Conservation (phyloP, 1,284 basidiomycete species). For the Marasmius tenuissimus region DNA sequence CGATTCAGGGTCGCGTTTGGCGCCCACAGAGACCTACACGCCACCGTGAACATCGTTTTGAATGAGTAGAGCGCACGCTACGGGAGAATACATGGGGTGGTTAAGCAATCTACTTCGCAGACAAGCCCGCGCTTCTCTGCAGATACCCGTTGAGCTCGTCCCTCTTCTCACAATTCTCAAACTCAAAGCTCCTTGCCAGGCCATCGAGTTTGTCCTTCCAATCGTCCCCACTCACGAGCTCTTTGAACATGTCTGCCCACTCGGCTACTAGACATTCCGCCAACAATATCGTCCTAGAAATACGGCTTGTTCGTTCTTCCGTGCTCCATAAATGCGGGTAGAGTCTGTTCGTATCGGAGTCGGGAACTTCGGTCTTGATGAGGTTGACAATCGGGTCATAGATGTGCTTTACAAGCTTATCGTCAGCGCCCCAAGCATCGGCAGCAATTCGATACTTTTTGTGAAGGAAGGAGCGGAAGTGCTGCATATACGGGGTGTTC, state of each 20-base stretch:
- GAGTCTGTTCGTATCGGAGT: constrained; percentile 33
- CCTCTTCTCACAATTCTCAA: constrained; percentile 49
- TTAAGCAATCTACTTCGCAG: neutral
- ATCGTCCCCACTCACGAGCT: constrained; percentile 20
- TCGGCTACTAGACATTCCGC: constrained; percentile 64
- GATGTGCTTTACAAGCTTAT: constrained; percentile 49
- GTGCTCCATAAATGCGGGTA: constrained; percentile 47
- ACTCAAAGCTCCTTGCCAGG: constrained; percentile 56
- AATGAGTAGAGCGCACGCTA: neutral
- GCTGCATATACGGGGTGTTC: constrained; percentile 67
- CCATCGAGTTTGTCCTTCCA: constrained; percentile 51
- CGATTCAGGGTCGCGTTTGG: no score
- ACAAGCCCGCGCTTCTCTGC: constrained; percentile 27
- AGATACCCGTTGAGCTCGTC: constrained; percentile 42
- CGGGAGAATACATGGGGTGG: neutral
- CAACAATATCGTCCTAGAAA: constrained; percentile 63
- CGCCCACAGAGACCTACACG: no score
- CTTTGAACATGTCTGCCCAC: constrained; percentile 65
- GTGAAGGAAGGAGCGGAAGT: constrained; percentile 60
- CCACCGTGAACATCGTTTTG: no score
- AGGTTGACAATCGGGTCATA: constrained; percentile 61
- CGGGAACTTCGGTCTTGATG: constrained; percentile 44
- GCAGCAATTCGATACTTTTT: constrained; percentile 65
- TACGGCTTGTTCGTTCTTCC: constrained; percentile 46
- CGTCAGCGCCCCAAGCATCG: constrained; percentile 69